Conservation (phyloP, 257 asterid species). For the Schizonepeta tenuifolia region DNA sequence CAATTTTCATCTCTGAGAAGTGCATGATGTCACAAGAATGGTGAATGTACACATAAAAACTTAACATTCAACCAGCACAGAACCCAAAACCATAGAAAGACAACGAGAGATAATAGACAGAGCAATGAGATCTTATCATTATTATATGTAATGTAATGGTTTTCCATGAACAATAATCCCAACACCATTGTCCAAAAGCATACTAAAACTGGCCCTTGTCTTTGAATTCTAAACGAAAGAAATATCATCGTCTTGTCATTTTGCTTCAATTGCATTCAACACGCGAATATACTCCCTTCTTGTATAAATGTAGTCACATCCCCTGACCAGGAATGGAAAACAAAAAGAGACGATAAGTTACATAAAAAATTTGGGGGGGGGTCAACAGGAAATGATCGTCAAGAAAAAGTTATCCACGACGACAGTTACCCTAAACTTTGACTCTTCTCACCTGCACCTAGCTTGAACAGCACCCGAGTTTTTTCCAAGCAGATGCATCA, state of each 20-base stretch:
- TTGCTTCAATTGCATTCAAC: slow-evolving; percentile 15
- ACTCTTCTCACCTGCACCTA: neutral
- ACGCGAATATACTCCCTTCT: slow-evolving; percentile 16
- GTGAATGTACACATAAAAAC: neutral
- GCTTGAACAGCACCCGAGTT: slow-evolving; percentile 54
- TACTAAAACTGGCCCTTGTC: slow-evolving; percentile 16
- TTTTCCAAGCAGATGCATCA: slow-evolving; percentile 46
- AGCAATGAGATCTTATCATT: slow-evolving; percentile 25
- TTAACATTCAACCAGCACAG: neutral
- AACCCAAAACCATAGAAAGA: neutral
- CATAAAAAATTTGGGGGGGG: neutral
- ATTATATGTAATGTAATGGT: slow-evolving; percentile 25
- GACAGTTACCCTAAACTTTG: slow-evolving; percentile 22
- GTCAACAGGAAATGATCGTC: neutral
- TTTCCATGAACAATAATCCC: slow-evolving; percentile 25
- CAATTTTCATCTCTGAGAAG: neutral
- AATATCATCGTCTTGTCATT: slow-evolving; percentile 24
- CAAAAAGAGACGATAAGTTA: neutral
- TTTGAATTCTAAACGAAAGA: slow-evolving; percentile 36
- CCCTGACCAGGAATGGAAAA: neutral
- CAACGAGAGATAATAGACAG: slow-evolving; percentile 1
- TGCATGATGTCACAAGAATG: neutral
- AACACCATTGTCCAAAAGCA: slow-evolving; percentile 31
- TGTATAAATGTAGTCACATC: neutral
- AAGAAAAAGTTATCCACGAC: slow-evolving; percentile 6